Evolutionary conservation across 2,329 filamentous ascomycete genomes (phyloP).

Genomic region (Geosmithia morbida): DNA sequence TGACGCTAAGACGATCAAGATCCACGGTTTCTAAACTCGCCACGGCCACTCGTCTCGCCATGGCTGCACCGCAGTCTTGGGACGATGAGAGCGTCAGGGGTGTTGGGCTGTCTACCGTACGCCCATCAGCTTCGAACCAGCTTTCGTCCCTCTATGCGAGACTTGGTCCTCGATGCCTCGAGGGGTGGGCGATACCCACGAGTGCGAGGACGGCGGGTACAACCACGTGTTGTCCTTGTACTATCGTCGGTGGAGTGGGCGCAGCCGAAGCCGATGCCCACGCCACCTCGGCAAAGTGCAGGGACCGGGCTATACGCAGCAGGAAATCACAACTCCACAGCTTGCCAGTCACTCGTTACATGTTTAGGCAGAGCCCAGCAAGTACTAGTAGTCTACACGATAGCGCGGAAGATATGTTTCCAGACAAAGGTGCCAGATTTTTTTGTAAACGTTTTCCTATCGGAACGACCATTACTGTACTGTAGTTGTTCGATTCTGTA

Average conservation of each 20-base stretch:
- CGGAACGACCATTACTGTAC: background rate
- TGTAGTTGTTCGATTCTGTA: background rate
- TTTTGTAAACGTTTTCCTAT: background rate
- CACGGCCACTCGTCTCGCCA: constrained; percentile 24
- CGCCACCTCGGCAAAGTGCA: background rate
- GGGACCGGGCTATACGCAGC: constrained; percentile 15
- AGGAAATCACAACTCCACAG: constrained; percentile 10
- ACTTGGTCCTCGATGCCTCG: constrained; percentile 1
- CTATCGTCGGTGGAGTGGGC: background rate
- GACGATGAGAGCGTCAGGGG: constrained; percentile 11
- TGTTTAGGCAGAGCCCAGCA: constrained; percentile 15
- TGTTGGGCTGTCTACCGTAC: constrained; percentile 7
- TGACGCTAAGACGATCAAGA: constrained; percentile 95
- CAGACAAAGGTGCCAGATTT: background rate
- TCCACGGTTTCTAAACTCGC: constrained; percentile 38
- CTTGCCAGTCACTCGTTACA: constrained; percentile 19
- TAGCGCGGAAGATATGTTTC: constrained; percentile 1
- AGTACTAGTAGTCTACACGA: constrained; percentile 19
- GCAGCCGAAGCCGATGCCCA: background rate
- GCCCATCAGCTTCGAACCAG: background rate
- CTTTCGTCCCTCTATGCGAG: background rate
- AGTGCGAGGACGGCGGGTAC: constrained; percentile 1
- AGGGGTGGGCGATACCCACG: constrained; percentile 13
- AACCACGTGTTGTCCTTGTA: background rate
- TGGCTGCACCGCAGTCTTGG: constrained; percentile 11